Base-by-base conservation (phyloP, 768 basidiomycete species). In the Epithele typhae region DNA sequence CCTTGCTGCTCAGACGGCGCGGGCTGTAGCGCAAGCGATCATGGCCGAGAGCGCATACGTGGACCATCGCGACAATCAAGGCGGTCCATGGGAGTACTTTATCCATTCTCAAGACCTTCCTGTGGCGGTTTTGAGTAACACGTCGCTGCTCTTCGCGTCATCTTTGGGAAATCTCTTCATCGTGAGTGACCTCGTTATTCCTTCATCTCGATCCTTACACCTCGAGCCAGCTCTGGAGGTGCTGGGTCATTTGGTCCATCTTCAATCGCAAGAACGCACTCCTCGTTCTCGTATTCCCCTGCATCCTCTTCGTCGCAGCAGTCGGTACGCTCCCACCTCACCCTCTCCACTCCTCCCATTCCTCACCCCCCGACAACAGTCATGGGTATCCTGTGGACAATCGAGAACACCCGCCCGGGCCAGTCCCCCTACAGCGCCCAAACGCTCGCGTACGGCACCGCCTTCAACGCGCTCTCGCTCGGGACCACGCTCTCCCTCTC, bases 201-300 rank as follows among this genome's bases (percentile, higher is more conserved):
- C 14, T 7, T 30, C 8, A 7, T 7, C 7, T 30, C 8, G 27
- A 30, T 14, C 14, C 8, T 7, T 7, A 7, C 15, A 17, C n/a
- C n/a, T n/a, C n/a, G n/a, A n/a, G n/a, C 10, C 49, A 72, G 73
- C 58, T 75, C 24, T 75, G 72, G 72, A 61, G 73, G 17, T 75
- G 74, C 51, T 72, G 68, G 64, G 66, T 75, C 12, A 72, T 75
- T 19, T 76, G 73, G 70, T 59, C 62, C 30, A 64, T 64, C 3
- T 66, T 65, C 10, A 70, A 69, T 14, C 55, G 46, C 14, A 17
- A 27, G 1, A 49, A 62, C 15, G 67, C 69, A 5, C 64, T 66
- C 49, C 37, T 63, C 2, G 68, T 67, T 3, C 59, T 64, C 5
- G 45, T 59, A 1, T 61, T 76, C 37, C 74, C 76, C 8, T 49